A percentile compares a stretch with the other conserved stretches of the same genome.
Conservation (phyloP, 2,329 filamentous ascomycete species). For the Penicillium aurantiogriseum region DNA sequence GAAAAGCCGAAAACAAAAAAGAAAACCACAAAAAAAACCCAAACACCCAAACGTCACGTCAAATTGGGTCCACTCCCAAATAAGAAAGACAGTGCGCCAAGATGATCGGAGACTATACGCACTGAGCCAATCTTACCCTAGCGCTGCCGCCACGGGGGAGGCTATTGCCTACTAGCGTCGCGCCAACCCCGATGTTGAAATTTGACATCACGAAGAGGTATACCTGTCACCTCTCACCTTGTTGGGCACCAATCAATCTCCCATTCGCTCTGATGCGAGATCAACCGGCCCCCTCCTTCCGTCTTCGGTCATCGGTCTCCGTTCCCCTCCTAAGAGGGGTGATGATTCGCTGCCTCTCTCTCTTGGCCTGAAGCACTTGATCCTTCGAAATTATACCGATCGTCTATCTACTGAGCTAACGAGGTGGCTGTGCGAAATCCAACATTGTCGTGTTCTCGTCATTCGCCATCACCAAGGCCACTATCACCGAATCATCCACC, state of each 20-base stretch:
- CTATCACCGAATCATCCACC: not conserved
- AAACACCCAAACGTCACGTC: not conserved
- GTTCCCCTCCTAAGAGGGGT: too few species aligned
- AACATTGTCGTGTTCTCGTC: not conserved
- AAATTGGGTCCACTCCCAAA: not conserved
- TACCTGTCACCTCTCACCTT: not conserved
- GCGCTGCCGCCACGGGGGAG: slow-evolving; percentile 15
- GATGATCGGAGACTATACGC: slow-evolving; percentile 7
- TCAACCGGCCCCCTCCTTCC: not conserved
- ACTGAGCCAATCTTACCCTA: not conserved
- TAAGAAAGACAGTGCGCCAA: slow-evolving; percentile 1
- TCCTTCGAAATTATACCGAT: not conserved
- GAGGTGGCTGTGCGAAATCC: not conserved
- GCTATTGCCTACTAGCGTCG: slow-evolving; percentile 28
- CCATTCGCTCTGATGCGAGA: not conserved
- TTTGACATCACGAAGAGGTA: slow-evolving; percentile 8
- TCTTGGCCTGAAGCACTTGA: not conserved
- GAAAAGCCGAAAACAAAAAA: not conserved
- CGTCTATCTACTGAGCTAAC: not conserved
- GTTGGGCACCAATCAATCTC: not conserved
- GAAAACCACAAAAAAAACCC: not conserved
- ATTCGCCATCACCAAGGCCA: not conserved
- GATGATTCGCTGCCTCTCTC: not conserved
- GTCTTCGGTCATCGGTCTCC: not conserved
- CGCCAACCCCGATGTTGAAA: slow-evolving; percentile 16